phyloP scores from a whole-genome alignment of 2,329 filamentous ascomycete species.

The Exophiala spinifera region DNA sequence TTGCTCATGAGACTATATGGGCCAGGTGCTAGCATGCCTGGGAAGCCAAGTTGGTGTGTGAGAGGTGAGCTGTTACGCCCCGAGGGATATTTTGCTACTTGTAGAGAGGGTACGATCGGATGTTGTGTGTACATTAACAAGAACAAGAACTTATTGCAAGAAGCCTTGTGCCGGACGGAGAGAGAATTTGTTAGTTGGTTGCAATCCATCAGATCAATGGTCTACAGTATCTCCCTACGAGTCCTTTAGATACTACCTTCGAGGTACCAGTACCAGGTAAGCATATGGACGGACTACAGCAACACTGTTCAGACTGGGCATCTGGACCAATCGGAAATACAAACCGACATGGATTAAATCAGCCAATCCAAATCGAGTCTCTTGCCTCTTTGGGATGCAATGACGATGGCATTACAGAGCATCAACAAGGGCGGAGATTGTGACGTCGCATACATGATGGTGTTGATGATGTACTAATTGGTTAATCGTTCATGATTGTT shows the following conservation, averaged over 20 bases:
- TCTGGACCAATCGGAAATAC: slow-evolving; percentile 3
- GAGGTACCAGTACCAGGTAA: background rate
- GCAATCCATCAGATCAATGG: too few relatives aligned
- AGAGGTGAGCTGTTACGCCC: too few relatives aligned
- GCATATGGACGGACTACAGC: too few relatives aligned
- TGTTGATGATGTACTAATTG: too few relatives aligned
- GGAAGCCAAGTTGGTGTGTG: background rate
- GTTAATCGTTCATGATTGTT: too few relatives aligned
- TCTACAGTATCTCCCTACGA: too few relatives aligned
- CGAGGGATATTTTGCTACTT: too few relatives aligned
- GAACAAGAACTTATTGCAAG: background rate
- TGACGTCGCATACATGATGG: slow-evolving; percentile 1
- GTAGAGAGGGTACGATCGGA: background rate
- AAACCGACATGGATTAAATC: background rate
- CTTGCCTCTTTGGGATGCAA: slow-evolving; percentile 2
- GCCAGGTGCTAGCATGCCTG: background rate
- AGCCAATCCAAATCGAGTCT: background rate
- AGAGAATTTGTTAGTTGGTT: too few relatives aligned
- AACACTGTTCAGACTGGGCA: too few relatives aligned
- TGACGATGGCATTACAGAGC: background rate
- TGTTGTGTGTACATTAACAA: background rate
- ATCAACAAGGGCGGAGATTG: background rate
- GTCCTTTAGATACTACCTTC: background rate
- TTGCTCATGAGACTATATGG: too few relatives aligned
- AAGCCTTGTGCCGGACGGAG: too few relatives aligned